These are phyloP conservation scores for Crithidia thermophila DNA, from an alignment of 208 protist genomes.

Conservation along the genomic window DNA sequence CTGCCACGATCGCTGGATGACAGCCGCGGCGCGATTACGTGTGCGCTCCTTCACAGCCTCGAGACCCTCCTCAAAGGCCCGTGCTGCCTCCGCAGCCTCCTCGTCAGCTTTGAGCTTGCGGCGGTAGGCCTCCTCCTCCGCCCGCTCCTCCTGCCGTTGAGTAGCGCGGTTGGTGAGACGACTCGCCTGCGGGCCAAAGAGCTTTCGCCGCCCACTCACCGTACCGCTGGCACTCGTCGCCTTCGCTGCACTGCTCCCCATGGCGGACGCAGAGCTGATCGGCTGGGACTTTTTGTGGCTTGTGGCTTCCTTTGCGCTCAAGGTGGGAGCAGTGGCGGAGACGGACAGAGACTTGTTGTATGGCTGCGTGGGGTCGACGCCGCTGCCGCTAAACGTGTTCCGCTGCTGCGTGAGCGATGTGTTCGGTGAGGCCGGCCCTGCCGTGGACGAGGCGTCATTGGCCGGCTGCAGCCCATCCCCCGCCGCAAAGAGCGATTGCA, in stretches of 20 bases:
- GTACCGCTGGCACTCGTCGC: background rate
- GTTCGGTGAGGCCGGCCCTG: too few relatives aligned
- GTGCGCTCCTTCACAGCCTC: constrained; percentile 41
- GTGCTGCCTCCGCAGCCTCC: constrained; percentile 16
- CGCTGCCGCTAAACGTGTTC: too few relatives aligned
- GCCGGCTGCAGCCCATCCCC: too few relatives aligned
- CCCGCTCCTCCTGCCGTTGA: constrained; percentile 3
- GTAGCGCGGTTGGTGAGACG: background rate
- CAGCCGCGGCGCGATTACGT: constrained; percentile 37
- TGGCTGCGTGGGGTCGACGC: too few relatives aligned
- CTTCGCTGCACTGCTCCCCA: background rate
- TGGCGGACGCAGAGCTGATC: background rate
- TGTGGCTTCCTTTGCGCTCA: too few relatives aligned
- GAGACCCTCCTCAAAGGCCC: constrained; percentile 28
- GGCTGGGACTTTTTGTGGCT: too few relatives aligned
- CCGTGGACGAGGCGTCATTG: too few relatives aligned
- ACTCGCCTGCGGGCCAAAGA: constrained; percentile 8
- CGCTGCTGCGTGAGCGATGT: too few relatives aligned
- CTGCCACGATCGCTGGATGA: constrained; percentile 63
- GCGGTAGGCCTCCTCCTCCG: constrained; percentile 30
- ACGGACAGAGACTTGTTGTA: too few relatives aligned
- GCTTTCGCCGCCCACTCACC: background rate
- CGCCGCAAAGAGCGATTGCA: too few relatives aligned
- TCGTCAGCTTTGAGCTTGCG: constrained; percentile 2
- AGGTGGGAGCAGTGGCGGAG: too few relatives aligned